These are phyloP conservation scores for Pythium phragmiticola DNA, from an alignment of 352 stramenopile species.

Conservation along the genomic window DNA sequence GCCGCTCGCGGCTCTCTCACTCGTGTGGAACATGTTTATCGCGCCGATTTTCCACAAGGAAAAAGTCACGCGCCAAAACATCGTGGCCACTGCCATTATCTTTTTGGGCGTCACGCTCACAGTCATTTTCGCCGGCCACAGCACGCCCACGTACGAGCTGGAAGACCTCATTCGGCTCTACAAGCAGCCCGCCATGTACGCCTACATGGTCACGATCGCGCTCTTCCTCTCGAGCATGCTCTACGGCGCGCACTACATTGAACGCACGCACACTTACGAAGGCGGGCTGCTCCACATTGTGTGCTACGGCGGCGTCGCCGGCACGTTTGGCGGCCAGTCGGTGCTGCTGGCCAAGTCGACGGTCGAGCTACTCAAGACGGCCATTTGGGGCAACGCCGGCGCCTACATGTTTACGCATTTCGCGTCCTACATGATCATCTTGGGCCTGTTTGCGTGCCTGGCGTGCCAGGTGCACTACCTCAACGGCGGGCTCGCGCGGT, in stretches of 20 bases:
- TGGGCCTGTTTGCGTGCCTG: conserved; percentile 62
- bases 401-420: conserved; percentile 74
- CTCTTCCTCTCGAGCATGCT: conserved; percentile 67
- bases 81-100: conserved; percentile 86
- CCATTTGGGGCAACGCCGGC: conserved; percentile 80
- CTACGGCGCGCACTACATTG: conserved; percentile 66
- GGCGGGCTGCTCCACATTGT: conserved; percentile 79
- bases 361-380: conserved; percentile 89
- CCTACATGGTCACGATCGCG: conserved; percentile 76
- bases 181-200: conserved; percentile 77
- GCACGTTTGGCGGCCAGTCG: conserved; percentile 88
- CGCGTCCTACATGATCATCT: conserved; percentile 81
- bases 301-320: conserved; percentile 86
- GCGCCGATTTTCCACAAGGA: conserved; percentile 90
- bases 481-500: conserved; percentile 86
- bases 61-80: conserved; percentile 77
- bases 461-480: conserved; percentile 87
- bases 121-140: conserved; percentile 87
- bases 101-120: conserved; percentile 87
- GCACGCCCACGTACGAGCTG: conserved; percentile 83
- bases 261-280: conserved; percentile 66
- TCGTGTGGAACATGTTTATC: conserved; percentile 93
- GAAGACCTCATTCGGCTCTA: conserved; percentile 84
- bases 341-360: conserved; percentile 89
- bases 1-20: conserved; percentile 82